Base-by-base conservation (phyloP, 352 stramenopile species). In the Pythium coloratum region DNA sequence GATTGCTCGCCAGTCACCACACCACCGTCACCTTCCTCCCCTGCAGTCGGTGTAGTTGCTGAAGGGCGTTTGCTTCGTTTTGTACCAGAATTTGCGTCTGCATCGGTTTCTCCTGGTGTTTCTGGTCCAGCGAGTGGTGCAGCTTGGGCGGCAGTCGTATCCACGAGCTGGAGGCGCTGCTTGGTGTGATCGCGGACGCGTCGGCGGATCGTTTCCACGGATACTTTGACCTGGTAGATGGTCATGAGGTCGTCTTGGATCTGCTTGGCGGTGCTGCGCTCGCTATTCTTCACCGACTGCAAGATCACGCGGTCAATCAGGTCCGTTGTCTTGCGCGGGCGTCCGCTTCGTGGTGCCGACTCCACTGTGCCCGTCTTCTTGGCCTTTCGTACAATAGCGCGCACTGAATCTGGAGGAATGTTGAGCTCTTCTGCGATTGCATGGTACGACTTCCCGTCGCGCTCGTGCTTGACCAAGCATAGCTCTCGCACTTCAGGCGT, bases 241-340 rank as follows among this genome's bases (percentile, higher is more conserved):
- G 65, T 76, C 40, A 66, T 62, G 20, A 91, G 63, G 34, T 86
- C 78, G 46, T 89, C 75, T 47, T 88, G 80, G 50, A 91, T 91
- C n/a, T 78, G 59, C 69, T 82, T 86, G 6, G 82, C 82, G 0
- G 75, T 88, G 57, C 76, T 88, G 14, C 72, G 69, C 34, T 84
- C 73, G 59, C 82, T 86, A 8, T 72, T 67, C 38, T 73, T 80
- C 13, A 91, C 76, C 6, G 81, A 72, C 61, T 89, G 78, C 9
- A 91, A 61, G 58, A 91, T 91, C 33, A 91, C 79, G 20, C 78
- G 76, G 62, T 91, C 83, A 26, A 91, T 77, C 33, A 89, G 74
- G 18, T 77, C 76, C 36, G 69, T 88, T 4, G 83, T 91, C 63
- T 90, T 89, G 24, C 83, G 77, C n/a, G 83, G 83, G 1, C 81